Percentiles rank a stretch among this genome's conserved stretches.
phyloP scores from a whole-genome alignment of 441 rosid genomes.

The Omphalea diandra region DNA sequence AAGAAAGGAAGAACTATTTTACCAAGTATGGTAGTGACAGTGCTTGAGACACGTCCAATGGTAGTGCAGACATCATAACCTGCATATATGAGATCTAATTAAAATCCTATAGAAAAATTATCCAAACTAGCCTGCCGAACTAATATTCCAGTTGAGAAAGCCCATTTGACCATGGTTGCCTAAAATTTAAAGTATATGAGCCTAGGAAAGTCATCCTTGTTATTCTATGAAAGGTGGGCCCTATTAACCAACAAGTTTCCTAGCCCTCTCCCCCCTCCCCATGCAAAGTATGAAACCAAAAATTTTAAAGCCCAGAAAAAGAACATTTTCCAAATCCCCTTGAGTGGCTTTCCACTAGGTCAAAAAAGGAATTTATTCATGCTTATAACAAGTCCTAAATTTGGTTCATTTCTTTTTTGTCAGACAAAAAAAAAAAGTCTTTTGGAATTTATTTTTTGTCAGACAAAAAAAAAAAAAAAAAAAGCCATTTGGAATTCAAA shows the following conservation, averaged over 20 bases:
- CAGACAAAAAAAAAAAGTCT: neutral
- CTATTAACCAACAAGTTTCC: neutral
- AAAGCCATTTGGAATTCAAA: neutral
- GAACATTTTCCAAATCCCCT: neutral
- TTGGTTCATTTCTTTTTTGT: neutral
- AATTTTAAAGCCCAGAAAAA: neutral
- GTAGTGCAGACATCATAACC: constrained; percentile 89
- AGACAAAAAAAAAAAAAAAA: no score
- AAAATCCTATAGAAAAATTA: neutral
- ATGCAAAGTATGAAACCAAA: neutral
- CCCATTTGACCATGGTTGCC: neutral
- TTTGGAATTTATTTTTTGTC: no score
- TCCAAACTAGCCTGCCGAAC: neutral
- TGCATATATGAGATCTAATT: constrained; percentile 30
- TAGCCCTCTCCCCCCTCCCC: neutral
- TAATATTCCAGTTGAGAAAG: neutral
- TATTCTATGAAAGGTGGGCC: neutral
- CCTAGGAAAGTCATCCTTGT: neutral
- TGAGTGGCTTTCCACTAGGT: neutral
- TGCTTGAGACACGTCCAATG: constrained; percentile 59
- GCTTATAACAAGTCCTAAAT: neutral
- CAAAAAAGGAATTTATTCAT: neutral
- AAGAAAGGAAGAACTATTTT: constrained; percentile 23
- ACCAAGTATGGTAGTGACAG: constrained; percentile 55
- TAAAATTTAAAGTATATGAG: neutral